These are phyloP conservation scores for Fusarium sp. DNA, from an alignment of 2,329 filamentous ascomycete genomes.

Conservation along the genomic window DNA sequence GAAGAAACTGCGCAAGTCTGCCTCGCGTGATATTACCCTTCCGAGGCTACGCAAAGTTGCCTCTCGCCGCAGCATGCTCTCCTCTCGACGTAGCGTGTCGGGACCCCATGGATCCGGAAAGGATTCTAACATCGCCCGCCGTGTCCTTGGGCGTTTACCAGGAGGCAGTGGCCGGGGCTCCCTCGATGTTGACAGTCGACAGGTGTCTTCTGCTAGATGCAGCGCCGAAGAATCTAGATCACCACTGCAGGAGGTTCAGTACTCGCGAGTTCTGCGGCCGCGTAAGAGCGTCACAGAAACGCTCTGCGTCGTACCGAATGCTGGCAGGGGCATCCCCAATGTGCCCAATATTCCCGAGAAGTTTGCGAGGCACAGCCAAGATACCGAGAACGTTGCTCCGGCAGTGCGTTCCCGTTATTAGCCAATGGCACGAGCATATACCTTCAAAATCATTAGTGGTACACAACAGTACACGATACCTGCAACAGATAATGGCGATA, in stretches of 20 bases:
- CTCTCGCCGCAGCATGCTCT: slow-evolving; percentile 39
- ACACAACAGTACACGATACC: slow-evolving; percentile 21
- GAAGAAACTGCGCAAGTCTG: slow-evolving; percentile 64
- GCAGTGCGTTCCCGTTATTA: slow-evolving; percentile 46
- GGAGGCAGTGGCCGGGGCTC: slow-evolving; percentile 34
- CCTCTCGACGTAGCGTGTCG: slow-evolving; percentile 44
- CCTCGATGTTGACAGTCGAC: slow-evolving; percentile 26
- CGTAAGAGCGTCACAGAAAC: slow-evolving; percentile 41
- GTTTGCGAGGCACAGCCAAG: slow-evolving; percentile 49
- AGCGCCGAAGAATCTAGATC: slow-evolving; percentile 29
- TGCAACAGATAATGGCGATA: slow-evolving; percentile 23
- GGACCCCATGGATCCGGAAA: slow-evolving; percentile 33
- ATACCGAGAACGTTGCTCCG: slow-evolving; percentile 48
- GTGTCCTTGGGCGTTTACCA: slow-evolving; percentile 40
- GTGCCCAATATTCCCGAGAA: slow-evolving; percentile 57
- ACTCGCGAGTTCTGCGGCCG: slow-evolving; percentile 42
- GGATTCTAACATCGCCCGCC: slow-evolving; percentile 40
- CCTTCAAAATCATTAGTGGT: slow-evolving; percentile 6
- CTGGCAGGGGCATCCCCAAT: slow-evolving; percentile 57
- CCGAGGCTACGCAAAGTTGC: slow-evolving; percentile 47
- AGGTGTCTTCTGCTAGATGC: slow-evolving; percentile 29
- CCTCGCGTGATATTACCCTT: slow-evolving; percentile 54
- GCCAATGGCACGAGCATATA: background rate
- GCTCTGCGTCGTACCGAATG: slow-evolving; percentile 56
- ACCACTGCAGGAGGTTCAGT: slow-evolving; percentile 34